Evolutionary conservation across 1,139 yeast genomes (phyloP), one percentile per base, ranked within the genome.

Genomic region (Yamadazyma atmosphaerica): DNA sequence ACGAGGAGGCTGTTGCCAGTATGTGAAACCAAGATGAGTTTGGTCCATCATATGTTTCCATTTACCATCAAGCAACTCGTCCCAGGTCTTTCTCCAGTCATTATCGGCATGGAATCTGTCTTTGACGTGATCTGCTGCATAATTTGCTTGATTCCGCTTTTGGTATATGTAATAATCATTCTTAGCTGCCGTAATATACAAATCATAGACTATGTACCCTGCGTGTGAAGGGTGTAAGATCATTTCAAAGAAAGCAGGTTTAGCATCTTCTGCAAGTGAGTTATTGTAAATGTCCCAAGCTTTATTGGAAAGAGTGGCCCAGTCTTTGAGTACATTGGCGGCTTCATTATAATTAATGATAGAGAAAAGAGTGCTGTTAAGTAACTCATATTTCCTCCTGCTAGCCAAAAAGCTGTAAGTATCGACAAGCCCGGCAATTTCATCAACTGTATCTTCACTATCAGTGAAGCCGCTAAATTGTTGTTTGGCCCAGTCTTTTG

Each of bases 1-100:
- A 32, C 50, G 38, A 42, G 46, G 39, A 12, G 54, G 54, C n/a
- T 47, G 44, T 40, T 50, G 54, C 53, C 53, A 50, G 33, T 45
- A 47, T 19, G 36, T 33, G 38, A 46, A 50, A n/a, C 53, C 51
- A 11, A 49, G 32, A 35, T 50, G 54, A 8, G 52, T 41, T 35
- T 48, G 52, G 36, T 48, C 52, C 52, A 48, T 48, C 41, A 48
- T 42, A 26, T 47, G 49, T 15, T 38, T 37, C 52, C 52, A 48
- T 38, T 48, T 48, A 13, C 51, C 49, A 35, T 45, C 41, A 26
- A 45, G 43, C 18, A 37, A 15, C 3, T 36, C 34, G 32, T 48
- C 52, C 47, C 47, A 48, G 21, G 36, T 38, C 8, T 38, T 32
- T 21, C 40, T 37, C 51, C 51, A 48, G 14, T 41, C 32, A 22